Evolutionary conservation across 306 rosid species (phyloP), one percentile per base, ranked within the genome.

Genomic region (Gillenia trifoliata): DNA sequence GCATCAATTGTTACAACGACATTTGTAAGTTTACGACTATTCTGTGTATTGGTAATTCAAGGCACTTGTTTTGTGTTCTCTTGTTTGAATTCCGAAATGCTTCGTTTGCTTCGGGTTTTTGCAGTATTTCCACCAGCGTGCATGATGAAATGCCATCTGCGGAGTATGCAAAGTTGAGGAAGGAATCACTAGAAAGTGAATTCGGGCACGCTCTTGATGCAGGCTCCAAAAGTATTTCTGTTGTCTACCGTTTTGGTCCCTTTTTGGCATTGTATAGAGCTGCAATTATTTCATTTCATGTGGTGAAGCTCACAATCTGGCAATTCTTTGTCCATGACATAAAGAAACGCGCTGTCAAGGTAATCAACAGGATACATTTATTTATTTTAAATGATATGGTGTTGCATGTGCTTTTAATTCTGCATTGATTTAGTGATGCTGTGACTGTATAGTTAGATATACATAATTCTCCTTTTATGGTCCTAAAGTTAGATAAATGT

Each of bases 231-330:
- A 87, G 20, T 45, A 45, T 45, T 45, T 15, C 52, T 45, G 16
- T 45, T 45, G 52, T 45, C 20, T 15, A 45, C 82, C 79, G 82
- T 28, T 94, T 94, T 69, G 94, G 96, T 26, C 94, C 97, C 0
- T 92, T 92, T 85, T 77, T 94, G 86, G 96, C 96, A 67, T 75
- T 91, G 78, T 92, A 94, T 78, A 90, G 99, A 76, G 99, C 96
- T 56, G 84, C 95, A 19, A 85, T 92, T 66, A 86, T 94, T 81
- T 94, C 97, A 52, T 92, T 80, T 79, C 89, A 94, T 67, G 95
- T 94, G 68, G 74, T 87, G 72, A 92, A 88, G 87, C 88, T 94
- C 64, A 74, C 90, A 34, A 66, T 90, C 40, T 92, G 88, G 95
- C 97, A 72, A 74, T 74, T 90, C 23, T 90, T 92, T 40, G 85